phyloP scores from a whole-genome alignment of 495 filamentous ascomycete genomes.

The Astrothelium macrocarpum region DNA sequence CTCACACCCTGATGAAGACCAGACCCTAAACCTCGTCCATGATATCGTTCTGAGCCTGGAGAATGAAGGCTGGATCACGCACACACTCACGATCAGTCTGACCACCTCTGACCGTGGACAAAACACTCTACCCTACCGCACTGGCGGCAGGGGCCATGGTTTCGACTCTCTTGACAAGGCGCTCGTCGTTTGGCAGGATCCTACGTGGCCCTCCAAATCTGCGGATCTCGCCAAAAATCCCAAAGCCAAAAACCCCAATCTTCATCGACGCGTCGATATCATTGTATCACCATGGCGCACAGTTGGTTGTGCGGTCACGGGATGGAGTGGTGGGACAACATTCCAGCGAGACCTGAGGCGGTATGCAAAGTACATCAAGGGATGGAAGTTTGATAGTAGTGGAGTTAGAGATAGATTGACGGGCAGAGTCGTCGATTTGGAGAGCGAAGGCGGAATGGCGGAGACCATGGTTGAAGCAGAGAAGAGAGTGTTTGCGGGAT shows the following conservation, averaged over 20 bases:
- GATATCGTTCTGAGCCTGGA: conserved; percentile 64
- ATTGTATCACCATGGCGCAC: conserved; percentile 85
- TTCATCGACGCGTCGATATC: conserved; percentile 83
- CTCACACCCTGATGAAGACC: conserved; percentile 59
- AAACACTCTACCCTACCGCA: conserved; percentile 47
- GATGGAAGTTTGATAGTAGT: conserved; percentile 84
- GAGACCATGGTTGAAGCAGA: conserved; percentile 56
- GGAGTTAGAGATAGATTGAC: conserved; percentile 61
- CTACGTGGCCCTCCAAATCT: conserved; percentile 40
- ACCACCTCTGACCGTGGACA: conserved; percentile 62
- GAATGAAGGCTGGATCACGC: conserved; percentile 59
- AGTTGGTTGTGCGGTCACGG: conserved; percentile 75
- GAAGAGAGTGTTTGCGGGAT: conserved; percentile 64
- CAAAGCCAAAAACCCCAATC: conserved; percentile 54
- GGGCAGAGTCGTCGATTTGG: conserved; percentile 58
- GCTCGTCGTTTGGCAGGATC: conserved; percentile 85
- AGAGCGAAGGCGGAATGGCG: conserved; percentile 39
- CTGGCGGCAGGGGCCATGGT: conserved; percentile 41
- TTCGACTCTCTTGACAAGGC: conserved; percentile 90
- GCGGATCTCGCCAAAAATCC: conserved; percentile 28
- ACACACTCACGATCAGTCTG: conserved; percentile 62
- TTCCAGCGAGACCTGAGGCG: conserved; percentile 80
- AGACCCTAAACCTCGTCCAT: conserved; percentile 55
- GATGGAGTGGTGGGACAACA: conserved; percentile 81
- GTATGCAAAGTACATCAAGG: conserved; percentile 62